Evolutionary conservation across 257 asterid species (phyloP), one percentile per base, ranked within the genome.

Genomic region (Thymus mandschuricus): DNA sequence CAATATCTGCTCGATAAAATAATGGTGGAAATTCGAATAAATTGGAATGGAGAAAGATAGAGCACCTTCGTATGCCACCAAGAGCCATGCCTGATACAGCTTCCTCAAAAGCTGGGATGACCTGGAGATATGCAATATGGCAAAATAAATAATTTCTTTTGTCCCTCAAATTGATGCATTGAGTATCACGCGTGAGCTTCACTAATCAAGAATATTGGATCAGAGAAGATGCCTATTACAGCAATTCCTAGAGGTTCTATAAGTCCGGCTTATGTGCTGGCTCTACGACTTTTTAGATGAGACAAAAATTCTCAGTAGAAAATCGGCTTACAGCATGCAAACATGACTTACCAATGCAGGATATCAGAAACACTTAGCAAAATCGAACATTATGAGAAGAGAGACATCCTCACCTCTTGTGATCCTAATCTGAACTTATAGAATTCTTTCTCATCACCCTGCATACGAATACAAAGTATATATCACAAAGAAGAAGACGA

Each of bases 71-170:
- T 74, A 94, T 79, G 71, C 98, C 93, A 70, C 99, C 99, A 49
- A 81, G 84, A 49, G 96, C 86, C 95, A 91, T 94, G 80, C 99
- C 97, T 69, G 84, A 76, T 71, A 94, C 80, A 71, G 98, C 98
- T 83, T 94, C 99, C 83, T 94, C 95, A 66, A 94, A 94, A 57
- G 98, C 98, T 3, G 98, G 99, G 57, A 94, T 94, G 68, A 94
- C 99, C 98, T 93, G 87, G 68, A 81, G 43, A 75, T 61, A 75
- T 81, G 29, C 70, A 75, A 38, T 38, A 9, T 44, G 11, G 12
- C 35, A 69, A 79, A 80, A 43, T 76, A 74, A 8, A 29, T 43
- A 75, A 59, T 13, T 35, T 38, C 4, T 12, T 12, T 46, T 8
- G 10, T 12, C 15, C 40, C 58, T 41, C 52, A 35, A 21, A n/a